Evolutionary conservation across 139 green algal species (phyloP), one percentile per base, ranked within the genome.

Genomic region (Trebouxia sp.): DNA sequence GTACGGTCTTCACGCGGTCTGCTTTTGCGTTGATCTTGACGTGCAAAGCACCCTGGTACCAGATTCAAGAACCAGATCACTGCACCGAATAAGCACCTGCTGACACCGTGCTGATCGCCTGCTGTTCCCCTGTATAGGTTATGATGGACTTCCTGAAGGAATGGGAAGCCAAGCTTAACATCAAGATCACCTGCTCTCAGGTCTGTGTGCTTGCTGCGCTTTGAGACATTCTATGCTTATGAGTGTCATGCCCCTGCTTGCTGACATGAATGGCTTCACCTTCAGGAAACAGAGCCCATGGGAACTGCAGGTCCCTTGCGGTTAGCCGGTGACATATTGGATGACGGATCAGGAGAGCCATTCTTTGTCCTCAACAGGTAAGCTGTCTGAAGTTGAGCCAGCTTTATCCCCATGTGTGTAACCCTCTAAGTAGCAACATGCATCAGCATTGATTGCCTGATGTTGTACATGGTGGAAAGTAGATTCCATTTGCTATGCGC

Each of bases 301-400:
- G 96, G 96, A 56, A 99, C 96, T 38, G 96, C 96, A 15, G 96
- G 96, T 1, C 96, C 96, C 0, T 85, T 99, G 70, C 95, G 94
- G 1, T 85, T 99, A 48, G 96, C 96, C 1, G 83, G 87, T 1
- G 80, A 97, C n/a, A 90, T 96, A 17, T 84, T 99, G 35, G 91
- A 96, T 75, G 93, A 99, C 78, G 94, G 94, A 26, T 82, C 70
- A 28, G 92, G 90, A 41, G 87, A 93, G 24, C 96, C 96, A 1
- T 99, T 99, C 86, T 99, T 99, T 69, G 95, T 99, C 11, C 89
- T 99, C 28, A 99, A 99, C 91, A 95, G 91, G 91, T 92, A 50
- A 22, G n/a, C n/a, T n/a, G n/a, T n/a, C n/a, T n/a, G n/a, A n/a
- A n/a, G n/a, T n/a, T n/a, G n/a, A n/a, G n/a, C n/a, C n/a, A n/a